These are phyloP conservation scores for Clohesyomyces aquaticus DNA, from an alignment of 495 filamentous ascomycete genomes.

Conservation along the genomic window DNA sequence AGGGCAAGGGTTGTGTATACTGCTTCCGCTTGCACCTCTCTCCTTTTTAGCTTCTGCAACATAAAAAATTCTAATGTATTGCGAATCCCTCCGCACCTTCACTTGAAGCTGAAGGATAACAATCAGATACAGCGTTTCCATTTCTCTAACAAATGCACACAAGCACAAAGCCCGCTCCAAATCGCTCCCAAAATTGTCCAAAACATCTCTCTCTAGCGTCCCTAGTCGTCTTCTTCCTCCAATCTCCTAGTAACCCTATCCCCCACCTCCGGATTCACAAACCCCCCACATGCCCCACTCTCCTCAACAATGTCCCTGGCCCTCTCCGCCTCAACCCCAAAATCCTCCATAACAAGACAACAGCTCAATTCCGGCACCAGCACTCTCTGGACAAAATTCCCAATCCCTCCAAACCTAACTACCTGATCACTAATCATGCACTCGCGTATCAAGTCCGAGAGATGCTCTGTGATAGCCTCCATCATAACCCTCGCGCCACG, in stretches of 20 bases:
- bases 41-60: too few species aligned
- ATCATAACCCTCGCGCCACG: conserved; percentile 70
- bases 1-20: too few species aligned
- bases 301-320: conserved; percentile 72
- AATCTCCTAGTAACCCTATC: conserved; percentile 60
- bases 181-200: too few species aligned
- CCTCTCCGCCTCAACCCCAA: conserved; percentile 65
- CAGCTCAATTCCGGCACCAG: conserved; percentile 84
- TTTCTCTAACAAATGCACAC: too few species aligned
- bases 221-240: conserved; percentile 54
- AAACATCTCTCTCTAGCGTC: too few species aligned
- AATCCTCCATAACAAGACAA: conserved; percentile 81
- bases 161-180: too few species aligned
- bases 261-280: conserved; percentile 69
- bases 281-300: conserved; percentile 75
- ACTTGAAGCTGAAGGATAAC: too few species aligned
- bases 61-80: too few species aligned
- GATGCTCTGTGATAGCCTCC: conserved; percentile 65
- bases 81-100: too few species aligned
- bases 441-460: conserved; percentile 65
- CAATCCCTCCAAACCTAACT: conserved; percentile 69
- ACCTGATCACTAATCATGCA: conserved; percentile 68
- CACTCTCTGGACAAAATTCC: conserved; percentile 79
- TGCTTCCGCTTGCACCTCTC: too few species aligned
- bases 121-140: too few species aligned